Conservation (phyloP, 192 early-diverging fungal species). For the Rhizophagus clarus region DNA sequence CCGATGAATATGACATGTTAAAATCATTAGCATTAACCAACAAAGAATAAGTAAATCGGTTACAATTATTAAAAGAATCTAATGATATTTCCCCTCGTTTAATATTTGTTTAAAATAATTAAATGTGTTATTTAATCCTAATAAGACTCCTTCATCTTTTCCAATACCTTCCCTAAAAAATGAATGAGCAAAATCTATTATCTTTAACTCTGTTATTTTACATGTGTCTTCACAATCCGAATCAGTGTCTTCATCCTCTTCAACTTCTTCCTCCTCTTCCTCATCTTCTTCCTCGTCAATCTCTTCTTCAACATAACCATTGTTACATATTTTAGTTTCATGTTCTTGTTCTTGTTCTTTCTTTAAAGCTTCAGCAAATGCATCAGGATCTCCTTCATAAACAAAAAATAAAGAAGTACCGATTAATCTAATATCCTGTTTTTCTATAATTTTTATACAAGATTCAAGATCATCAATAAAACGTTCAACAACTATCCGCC, state of each 20-base stretch:
- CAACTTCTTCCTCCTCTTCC: neutral
- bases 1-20: constrained; percentile 80
- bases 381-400: constrained; percentile 70
- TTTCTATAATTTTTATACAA: constrained; percentile 55
- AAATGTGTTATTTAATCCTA: constrained; percentile 65
- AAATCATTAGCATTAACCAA: constrained; percentile 24
- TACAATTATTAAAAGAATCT: neutral
- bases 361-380: constrained; percentile 52
- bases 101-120: constrained; percentile 54
- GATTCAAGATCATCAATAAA: constrained; percentile 64
- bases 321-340: neutral
- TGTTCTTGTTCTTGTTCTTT: constrained; percentile 37
- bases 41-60: neutral
- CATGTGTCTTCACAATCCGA: constrained; percentile 38
- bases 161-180: constrained; percentile 63
- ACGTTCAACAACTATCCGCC: constrained; percentile 57
- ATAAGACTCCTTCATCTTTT: constrained; percentile 67
- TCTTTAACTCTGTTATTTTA: constrained; percentile 63
- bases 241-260: constrained; percentile 40
- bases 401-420: constrained; percentile 77
- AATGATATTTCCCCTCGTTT: constrained; percentile 20
- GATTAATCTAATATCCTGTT: constrained; percentile 64
- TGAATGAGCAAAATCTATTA: constrained; percentile 94
- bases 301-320: constrained; percentile 9
- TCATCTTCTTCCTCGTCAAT: neutral